Percentiles rank a stretch among this genome's conserved stretches.
Conservation (phyloP, 306 rosid species). For the Delonix regia region DNA sequence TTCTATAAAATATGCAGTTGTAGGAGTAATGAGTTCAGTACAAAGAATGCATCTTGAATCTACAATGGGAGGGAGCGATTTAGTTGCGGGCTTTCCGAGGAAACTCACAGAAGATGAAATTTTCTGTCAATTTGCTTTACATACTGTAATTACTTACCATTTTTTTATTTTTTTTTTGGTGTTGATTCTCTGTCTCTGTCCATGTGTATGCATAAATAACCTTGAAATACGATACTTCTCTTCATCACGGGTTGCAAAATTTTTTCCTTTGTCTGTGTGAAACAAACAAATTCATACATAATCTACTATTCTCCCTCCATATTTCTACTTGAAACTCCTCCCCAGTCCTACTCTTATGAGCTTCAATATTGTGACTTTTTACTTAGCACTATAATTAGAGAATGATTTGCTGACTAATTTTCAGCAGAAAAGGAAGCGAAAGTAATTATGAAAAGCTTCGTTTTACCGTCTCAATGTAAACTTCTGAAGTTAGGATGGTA, state of each 20-base stretch:
- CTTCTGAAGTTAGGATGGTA: not conserved
- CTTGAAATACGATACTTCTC: slow-evolving; percentile 40
- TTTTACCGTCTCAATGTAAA: not conserved
- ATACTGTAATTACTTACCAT: slow-evolving; percentile 79
- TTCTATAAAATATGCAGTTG: slow-evolving; percentile 56
- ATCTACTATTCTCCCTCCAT: slow-evolving; percentile 14
- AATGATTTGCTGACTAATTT: not conserved
- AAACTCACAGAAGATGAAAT: slow-evolving; percentile 44
- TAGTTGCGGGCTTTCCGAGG: slow-evolving; percentile 45
- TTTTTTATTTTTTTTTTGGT: slow-evolving; percentile 46
- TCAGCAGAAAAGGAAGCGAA: slow-evolving; percentile 16
- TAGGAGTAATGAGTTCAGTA: slow-evolving; percentile 57
- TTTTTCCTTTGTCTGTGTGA: slow-evolving; percentile 41
- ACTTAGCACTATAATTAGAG: not conserved
- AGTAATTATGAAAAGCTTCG: not conserved
- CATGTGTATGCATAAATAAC: slow-evolving; percentile 51
- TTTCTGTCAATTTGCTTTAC: slow-evolving; percentile 57
- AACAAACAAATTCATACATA: slow-evolving; percentile 48
- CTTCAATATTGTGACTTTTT: slow-evolving; percentile 20
- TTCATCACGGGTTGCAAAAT: slow-evolving; percentile 38
- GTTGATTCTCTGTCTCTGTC: slow-evolving; percentile 54
- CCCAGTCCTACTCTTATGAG: not conserved
- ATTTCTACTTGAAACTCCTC: not conserved
- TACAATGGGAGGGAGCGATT: slow-evolving; percentile 50
- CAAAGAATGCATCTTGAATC: slow-evolving; percentile 51